phyloP scores from a whole-genome alignment of 176 grass and related monocot species.

The Rhipidocladum racemiflorum region DNA sequence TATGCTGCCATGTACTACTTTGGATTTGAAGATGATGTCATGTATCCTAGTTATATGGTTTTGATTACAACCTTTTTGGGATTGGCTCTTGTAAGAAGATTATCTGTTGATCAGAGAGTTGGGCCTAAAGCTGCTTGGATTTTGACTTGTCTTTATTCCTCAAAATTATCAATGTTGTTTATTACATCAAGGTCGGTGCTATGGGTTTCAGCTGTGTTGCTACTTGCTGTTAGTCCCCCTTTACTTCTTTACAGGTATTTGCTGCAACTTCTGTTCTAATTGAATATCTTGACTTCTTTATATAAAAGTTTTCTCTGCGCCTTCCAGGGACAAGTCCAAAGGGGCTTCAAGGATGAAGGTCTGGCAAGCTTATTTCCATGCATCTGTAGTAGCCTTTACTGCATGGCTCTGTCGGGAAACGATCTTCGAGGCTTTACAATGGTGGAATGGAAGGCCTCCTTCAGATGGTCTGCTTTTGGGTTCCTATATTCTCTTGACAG shows the following conservation, averaged over 20 bases:
- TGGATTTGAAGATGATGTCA: slow-evolving; percentile 86
- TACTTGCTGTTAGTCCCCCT: slow-evolving; percentile 83
- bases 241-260: slow-evolving; percentile 95
- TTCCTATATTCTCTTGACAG: slow-evolving; percentile 76
- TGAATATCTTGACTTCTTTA: slow-evolving; percentile 22
- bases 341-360: slow-evolving; percentile 87
- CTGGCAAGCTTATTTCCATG: slow-evolving; percentile 93
- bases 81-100: slow-evolving; percentile 77
- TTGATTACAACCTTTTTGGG: slow-evolving; percentile 81
- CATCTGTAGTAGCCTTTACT: slow-evolving; percentile 74
- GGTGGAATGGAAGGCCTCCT: slow-evolving; percentile 93
- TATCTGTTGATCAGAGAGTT: slow-evolving; percentile 69
- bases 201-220: slow-evolving; percentile 87
- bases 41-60: slow-evolving; percentile 98
- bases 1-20: slow-evolving; percentile 89
- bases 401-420: slow-evolving; percentile 91
- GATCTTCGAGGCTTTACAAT: slow-evolving; percentile 96
- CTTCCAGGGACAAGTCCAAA: slow-evolving; percentile 76
- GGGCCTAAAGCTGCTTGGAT: slow-evolving; percentile 90
- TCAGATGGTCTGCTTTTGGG: slow-evolving; percentile 89
- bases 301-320: slow-evolving; percentile 2
- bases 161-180: slow-evolving; percentile 93
- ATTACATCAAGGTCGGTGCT: slow-evolving; percentile 86
- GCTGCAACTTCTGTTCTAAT: background rate
- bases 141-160: slow-evolving; percentile 85